Percentiles rank a stretch among this genome's conserved stretches.
These are phyloP conservation scores for Skeletonema grethae DNA, from an alignment of 108 stramenopile genomes.

Conservation along the genomic window DNA sequence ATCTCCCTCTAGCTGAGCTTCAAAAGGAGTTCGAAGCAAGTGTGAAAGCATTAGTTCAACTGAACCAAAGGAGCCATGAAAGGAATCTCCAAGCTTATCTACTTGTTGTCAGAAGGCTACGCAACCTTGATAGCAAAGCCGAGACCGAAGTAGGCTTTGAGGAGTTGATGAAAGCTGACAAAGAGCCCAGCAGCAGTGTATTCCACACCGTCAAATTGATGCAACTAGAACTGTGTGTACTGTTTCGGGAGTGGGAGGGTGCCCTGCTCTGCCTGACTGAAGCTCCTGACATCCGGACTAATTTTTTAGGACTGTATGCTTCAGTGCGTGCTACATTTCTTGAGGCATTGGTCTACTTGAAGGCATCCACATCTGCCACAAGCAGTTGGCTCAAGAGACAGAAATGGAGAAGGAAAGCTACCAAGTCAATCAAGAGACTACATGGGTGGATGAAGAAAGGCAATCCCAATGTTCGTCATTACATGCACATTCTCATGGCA, in stretches of 20 bases:
- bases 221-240: neutral
- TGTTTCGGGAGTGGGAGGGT: neutral
- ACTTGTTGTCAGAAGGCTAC: neutral
- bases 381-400: too few species aligned
- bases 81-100: neutral
- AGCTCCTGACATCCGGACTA: too few species aligned
- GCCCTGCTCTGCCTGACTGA: too few species aligned
- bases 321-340: neutral
- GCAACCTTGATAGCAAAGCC: neutral
- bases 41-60: neutral
- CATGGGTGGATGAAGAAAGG: too few species aligned
- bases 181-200: neutral
- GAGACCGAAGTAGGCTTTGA: too few species aligned
- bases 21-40: neutral
- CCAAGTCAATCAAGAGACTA: too few species aligned
- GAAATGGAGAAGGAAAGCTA: too few species aligned
- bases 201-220: neutral
- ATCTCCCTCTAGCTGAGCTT: neutral
- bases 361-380: neutral
- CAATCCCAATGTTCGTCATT: too few species aligned
- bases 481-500: too few species aligned
- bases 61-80: neutral
- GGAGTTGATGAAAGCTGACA: neutral
- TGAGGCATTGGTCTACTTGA: slow-evolving; percentile 3
- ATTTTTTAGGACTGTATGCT: too few species aligned